Base-by-base conservation (phyloP, 345 rosid genomes). In the Eucalyptus erythrocorys region DNA sequence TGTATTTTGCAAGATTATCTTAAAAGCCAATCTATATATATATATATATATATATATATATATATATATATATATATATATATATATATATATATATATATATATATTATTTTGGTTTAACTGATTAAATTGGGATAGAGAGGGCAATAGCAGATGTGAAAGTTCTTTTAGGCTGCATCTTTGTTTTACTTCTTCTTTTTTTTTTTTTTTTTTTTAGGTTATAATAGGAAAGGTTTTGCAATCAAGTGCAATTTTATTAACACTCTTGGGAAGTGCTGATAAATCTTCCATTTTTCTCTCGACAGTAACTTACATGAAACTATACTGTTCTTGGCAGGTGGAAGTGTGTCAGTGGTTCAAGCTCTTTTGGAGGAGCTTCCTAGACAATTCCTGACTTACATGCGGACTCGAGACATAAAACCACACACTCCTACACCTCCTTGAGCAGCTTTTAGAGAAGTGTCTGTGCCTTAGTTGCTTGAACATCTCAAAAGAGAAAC, bases 341-440 rank as follows among this genome's bases (percentile, higher is more conserved):
- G 97, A 66, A 92, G 90, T 87, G 90, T 95, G 30, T 95, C 98
- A n/a, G 94, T 92, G 24, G 97, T 95, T 57, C 96, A 97, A 86
- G 94, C 95, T 66, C 96, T 96, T 45, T 53, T 97, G 86, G 99
- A 95, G 91, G 98, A 96, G 94, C 92, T 96, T 88, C 99, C 98
- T 8, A 93, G 93, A 42, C 98, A 97, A 92, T 96, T 97, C 91
- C 64, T 97, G 92, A 89, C 91, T 22, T 96, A 95, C 90, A 90
- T 94, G 92, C 93, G 97, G 34, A n/a, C 91, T 26, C 91, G 98
- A 89, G 93, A 92, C 55, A 93, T 97, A 80, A 93, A 95, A 89
- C 99, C 98, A 14, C 61, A 64, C 24, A 4, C 66, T 53, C 68
- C 24, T 21, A 40, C 27, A 22, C 82, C 82, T 21, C 15, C 47